Percentiles rank a stretch among this genome's conserved stretches.
These are phyloP conservation scores for Magnaporthales sp. DNA, from an alignment of 2,329 filamentous ascomycete genomes.

Conservation along the genomic window DNA sequence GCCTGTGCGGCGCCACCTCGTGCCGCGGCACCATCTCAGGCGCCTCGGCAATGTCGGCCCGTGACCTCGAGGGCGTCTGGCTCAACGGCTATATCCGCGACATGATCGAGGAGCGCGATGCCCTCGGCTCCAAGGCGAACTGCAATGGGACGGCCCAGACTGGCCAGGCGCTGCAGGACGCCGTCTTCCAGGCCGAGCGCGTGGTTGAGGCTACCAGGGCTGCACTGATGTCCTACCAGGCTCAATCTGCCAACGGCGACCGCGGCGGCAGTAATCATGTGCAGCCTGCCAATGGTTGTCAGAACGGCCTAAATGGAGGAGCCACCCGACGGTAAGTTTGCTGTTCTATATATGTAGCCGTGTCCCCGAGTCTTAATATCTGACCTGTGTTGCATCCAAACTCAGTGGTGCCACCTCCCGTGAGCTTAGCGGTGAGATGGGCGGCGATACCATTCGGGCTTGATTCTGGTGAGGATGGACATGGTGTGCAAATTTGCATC, in stretches of 20 bases:
- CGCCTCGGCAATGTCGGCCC: constrained; percentile 48
- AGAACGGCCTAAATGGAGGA: neutral
- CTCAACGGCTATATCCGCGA: constrained; percentile 53
- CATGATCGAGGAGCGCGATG: constrained; percentile 32
- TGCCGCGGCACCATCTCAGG: constrained; percentile 57
- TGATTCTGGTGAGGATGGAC: neutral
- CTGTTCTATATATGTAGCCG: neutral
- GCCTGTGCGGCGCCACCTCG: constrained; percentile 45
- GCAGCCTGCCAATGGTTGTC: neutral
- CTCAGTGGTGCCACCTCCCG: constrained; percentile 39
- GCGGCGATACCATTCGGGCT: constrained; percentile 40
- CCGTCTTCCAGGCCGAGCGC: constrained; percentile 36
- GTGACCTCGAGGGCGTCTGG: constrained; percentile 49
- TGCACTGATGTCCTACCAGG: constrained; percentile 31
- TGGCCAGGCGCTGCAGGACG: constrained; percentile 30
- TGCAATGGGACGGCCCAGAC: constrained; percentile 23
- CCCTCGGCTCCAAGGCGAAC: constrained; percentile 12
- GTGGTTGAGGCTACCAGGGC: constrained; percentile 34
- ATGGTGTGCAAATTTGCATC: neutral
- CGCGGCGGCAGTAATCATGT: constrained; percentile 9
- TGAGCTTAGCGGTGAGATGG: constrained; percentile 53
- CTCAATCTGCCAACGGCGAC: neutral
- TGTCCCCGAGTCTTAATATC: neutral
- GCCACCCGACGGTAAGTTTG: neutral
- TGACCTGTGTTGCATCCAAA: neutral